phyloP scores from a whole-genome alignment of 352 stramenopile species.

The Phytophthora podocarpi region DNA sequence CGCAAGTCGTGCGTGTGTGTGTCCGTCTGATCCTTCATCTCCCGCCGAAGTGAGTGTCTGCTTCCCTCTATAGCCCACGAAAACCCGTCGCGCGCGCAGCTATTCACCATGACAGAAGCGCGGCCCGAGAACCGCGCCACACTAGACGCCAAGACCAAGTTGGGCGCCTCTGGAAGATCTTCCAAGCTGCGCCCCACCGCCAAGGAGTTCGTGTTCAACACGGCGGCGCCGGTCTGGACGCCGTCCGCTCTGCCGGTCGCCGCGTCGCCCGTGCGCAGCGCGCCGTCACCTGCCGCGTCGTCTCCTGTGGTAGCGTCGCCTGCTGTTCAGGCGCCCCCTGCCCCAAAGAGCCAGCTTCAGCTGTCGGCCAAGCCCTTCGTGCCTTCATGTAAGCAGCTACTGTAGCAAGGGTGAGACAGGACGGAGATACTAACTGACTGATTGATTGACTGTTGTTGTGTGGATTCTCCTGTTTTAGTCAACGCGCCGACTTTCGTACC shows the following conservation, averaged over 20 bases:
- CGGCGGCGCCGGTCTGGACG: slow-evolving; percentile 55
- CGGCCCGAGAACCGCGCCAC: slow-evolving; percentile 19
- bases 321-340: slow-evolving; percentile 21
- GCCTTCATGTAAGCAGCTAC: slow-evolving; percentile 55
- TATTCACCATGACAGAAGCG: slow-evolving; percentile 32
- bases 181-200: slow-evolving; percentile 67
- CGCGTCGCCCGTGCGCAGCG: too few species aligned
- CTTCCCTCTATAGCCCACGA: neutral
- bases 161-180: slow-evolving; percentile 1
- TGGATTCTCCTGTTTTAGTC: too few species aligned
- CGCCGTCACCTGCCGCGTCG: neutral
- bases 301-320: slow-evolving; percentile 9
- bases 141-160: slow-evolving; percentile 25
- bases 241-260: slow-evolving; percentile 17
- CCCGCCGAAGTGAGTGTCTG: neutral
- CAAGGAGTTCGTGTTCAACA: slow-evolving; percentile 74
- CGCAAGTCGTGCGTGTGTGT: slow-evolving; percentile 39
- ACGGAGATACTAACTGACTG: neutral
- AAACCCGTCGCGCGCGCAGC: neutral
- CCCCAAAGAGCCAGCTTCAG: slow-evolving; percentile 54
- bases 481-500: slow-evolving; percentile 42
- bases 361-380: slow-evolving; percentile 65
- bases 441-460: neutral
- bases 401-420: neutral
- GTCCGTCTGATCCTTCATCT: neutral